Percentiles rank a stretch among this genome's conserved stretches.
These are phyloP conservation scores for Geranomyces variabilis DNA, from an alignment of 192 early-diverging fungal genomes.

Conservation along the genomic window DNA sequence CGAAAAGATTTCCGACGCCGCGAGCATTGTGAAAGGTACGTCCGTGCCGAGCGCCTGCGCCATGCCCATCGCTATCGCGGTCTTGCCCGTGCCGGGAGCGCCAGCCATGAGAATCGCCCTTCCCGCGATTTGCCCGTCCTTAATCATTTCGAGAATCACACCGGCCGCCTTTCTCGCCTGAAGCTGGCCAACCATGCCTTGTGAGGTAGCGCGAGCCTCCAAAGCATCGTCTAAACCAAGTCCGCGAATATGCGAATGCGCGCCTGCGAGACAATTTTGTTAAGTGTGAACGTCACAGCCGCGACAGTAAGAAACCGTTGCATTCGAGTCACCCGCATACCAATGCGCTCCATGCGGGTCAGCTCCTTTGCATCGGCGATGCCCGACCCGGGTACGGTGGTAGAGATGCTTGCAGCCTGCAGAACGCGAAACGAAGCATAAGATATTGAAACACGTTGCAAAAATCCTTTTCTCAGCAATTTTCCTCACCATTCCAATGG, in stretches of 20 bases:
- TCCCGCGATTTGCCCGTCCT: conserved; percentile 97
- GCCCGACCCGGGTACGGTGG: conserved; percentile 26
- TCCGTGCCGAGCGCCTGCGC: conserved; percentile 91
- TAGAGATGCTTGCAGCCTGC: conserved; percentile 25
- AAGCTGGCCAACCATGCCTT: conserved; percentile 98
- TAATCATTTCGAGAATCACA: conserved; percentile 94
- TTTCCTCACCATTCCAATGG: too few relatives aligned
- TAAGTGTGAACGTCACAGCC: background rate
- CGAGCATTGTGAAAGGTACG: conserved; percentile 97
- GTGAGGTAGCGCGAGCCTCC: conserved; percentile 81
- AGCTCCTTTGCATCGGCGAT: conserved; percentile 57
- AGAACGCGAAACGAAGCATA: too few relatives aligned
- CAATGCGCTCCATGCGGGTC: conserved; percentile 84
- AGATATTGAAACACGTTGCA: too few relatives aligned
- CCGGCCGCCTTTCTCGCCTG: conserved; percentile 96
- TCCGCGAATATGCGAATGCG: conserved; percentile 97
- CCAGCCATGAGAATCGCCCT: conserved; percentile 97
- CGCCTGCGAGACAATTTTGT: conserved; percentile 58
- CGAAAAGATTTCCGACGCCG: conserved; percentile 97
- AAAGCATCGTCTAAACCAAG: conserved; percentile 93
- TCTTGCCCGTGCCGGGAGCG: conserved; percentile 98
- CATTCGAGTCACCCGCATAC: conserved; percentile 42
- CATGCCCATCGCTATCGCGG: conserved; percentile 97
- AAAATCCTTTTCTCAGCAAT: too few relatives aligned
- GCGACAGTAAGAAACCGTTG: background rate